Evolutionary conservation across 208 protist genomes (phyloP), one percentile per base, ranked within the genome.

Genomic region (Trypanosoma scelopori): DNA sequence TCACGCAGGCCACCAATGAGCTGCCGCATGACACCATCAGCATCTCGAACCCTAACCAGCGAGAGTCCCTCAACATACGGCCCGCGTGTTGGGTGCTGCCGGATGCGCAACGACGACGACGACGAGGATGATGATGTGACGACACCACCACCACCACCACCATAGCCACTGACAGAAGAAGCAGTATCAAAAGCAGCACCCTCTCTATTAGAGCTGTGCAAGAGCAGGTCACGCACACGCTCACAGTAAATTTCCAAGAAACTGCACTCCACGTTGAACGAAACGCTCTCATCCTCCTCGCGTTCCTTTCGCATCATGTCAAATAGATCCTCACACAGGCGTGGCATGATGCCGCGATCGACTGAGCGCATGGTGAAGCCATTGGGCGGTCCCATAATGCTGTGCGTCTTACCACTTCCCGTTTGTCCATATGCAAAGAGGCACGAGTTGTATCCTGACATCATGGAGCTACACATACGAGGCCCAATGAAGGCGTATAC

Each of bases 201-300:
- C 18, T 9, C 35, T 0, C 46, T 43, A 20, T 28, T 18, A 56
- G 3, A 41, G 20, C 43, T 45, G 32, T 66, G 52, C n/a, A 63
- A 47, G 1, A 97, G 70, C 32, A 97, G 67, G 59, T 95, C 89
- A 18, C 71, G 76, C 20, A 96, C 89, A 52, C 84, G 78, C 64
- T 96, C 91, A 68, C 87, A 93, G 76, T 96, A 97, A 58, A 96
- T 92, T 71, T 96, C 91, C 18, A 94, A 69, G 48, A 95, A 95
- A 57, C 79, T 85, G 27, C 81, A 66, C 74, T 93, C 81, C 0
- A 93, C 89, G 20, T 71, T 85, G 62, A 76, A 85, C 18, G 81
- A 71, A 15, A 90, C 71, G 25, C 51, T 48, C 55, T 83, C 78
- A 48, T 92, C 81, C 57, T 78, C 69, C 42, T 83, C 79, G n/a